These are phyloP conservation scores for Aleurites moluccanus DNA, from an alignment of 441 rosid species.

Conservation along the genomic window DNA sequence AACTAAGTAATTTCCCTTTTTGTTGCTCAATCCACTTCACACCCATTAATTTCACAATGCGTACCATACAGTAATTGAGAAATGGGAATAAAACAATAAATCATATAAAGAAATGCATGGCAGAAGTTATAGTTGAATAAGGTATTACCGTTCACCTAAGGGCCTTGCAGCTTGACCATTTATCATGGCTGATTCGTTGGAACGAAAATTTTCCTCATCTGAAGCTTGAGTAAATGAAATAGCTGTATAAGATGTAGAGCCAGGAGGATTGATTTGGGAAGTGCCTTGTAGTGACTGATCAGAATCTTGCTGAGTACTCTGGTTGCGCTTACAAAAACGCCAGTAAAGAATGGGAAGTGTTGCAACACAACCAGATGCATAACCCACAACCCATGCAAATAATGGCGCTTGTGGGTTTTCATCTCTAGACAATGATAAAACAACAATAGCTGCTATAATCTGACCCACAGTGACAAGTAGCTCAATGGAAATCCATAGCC, in stretches of 20 bases:
- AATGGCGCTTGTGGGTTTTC: constrained; percentile 83
- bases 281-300: constrained; percentile 52
- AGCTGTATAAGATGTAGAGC: constrained; percentile 57
- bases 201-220: constrained; percentile 50
- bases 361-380: constrained; percentile 94
- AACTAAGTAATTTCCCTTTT: background rate
- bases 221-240: constrained; percentile 56
- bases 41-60: background rate
- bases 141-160: constrained; percentile 51
- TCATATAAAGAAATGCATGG: background rate
- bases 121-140: background rate
- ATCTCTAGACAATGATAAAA: constrained; percentile 67
- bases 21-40: background rate
- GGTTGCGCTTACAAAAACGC: constrained; percentile 75
- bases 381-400: constrained; percentile 85
- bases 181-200: constrained; percentile 28
- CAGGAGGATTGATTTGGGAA: constrained; percentile 43
- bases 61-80: background rate
- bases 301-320: constrained; percentile 52
- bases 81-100: background rate
- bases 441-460: constrained; percentile 75
- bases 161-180: constrained; percentile 43
- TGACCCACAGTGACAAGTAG: constrained; percentile 75
- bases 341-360: constrained; percentile 90
- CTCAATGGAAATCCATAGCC: constrained; percentile 88